Evolutionary conservation across 139 green algal species (phyloP), one percentile per base, ranked within the genome.

Genomic region (Tetradesmus obliquus): DNA sequence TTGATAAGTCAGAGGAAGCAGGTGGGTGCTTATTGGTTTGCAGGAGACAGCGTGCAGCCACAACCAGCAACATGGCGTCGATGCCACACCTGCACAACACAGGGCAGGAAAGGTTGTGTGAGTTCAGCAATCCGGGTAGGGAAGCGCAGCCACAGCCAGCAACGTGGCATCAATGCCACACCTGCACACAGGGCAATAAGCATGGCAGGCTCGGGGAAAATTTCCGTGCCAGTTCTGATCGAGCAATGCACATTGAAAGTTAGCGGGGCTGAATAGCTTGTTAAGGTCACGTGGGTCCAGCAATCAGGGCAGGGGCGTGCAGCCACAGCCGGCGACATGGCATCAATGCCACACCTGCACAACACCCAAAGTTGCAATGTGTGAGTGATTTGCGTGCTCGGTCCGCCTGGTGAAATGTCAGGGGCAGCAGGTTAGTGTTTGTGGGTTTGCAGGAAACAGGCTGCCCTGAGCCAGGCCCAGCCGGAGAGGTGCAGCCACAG

Each of bases 161-260:
- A 94, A 93, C 92, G 97, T 88, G 15, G 94, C 94, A 32, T 96
- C 88, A 7, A 97, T 88, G 88, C 86, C 66, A 72, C 83, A 55
- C 93, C 91, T 94, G 80, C 71, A 12, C 71, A 22, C 24, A 53
- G n/a, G 9, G 62, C 62, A 15, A 15, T 13, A 45, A 15, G 62
- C 62, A 15, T 12, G 62, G 13, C 12, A 15, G 62, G 13, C 13
- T 12, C 62, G 13, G 10, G 62, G 10, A 15, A 72, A 15, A 15
- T 72, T 72, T 12, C 62, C 10, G 62, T 13, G 79, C 13, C 62
- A 72, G 32, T 45, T 45, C 32, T 45, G 32, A 45, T 45, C 32
- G 32, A 45, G 32, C 32, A 45, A 45, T 45, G 32, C 32, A 45
- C 32, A 45, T 45, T 45, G 32, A 45, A 45, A 45, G 32, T 45